Evolutionary conservation across 345 rosid species (phyloP).

Genomic region (Stellera chamaejasme): DNA sequence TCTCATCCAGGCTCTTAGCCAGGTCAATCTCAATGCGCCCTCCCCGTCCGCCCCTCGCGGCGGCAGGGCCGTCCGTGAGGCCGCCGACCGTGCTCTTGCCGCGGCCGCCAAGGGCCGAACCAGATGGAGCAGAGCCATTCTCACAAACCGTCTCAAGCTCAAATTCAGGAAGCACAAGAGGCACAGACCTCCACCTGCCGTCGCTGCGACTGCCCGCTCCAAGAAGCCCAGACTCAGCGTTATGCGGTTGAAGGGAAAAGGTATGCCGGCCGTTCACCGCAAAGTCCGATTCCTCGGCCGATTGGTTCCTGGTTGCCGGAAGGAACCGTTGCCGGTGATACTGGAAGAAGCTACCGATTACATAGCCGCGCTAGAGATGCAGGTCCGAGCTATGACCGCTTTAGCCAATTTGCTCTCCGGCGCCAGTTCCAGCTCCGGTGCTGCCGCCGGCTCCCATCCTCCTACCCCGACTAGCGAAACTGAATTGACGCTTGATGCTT

Average conservation of each 20-base stretch:
- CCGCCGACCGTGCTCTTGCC: slow-evolving; percentile 77
- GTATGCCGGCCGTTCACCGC: slow-evolving; percentile 67
- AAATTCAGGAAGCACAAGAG: slow-evolving; percentile 71
- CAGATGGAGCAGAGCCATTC: slow-evolving; percentile 91
- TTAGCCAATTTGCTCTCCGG: slow-evolving; percentile 50
- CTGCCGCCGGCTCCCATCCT: slow-evolving; percentile 20
- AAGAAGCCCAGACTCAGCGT: slow-evolving; percentile 70
- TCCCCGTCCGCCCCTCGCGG: slow-evolving; percentile 42
- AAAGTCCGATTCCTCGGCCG: slow-evolving; percentile 81
- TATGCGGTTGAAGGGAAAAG: slow-evolving; percentile 45
- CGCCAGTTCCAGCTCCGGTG: slow-evolving; percentile 18
- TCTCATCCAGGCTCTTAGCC: slow-evolving; percentile 60
- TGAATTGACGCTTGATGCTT: slow-evolving; percentile 7
- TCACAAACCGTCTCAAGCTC: slow-evolving; percentile 60
- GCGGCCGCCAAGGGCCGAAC: slow-evolving; percentile 77
- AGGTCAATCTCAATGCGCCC: slow-evolving; percentile 30
- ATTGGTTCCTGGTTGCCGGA: slow-evolving; percentile 96
- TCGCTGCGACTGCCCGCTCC: slow-evolving; percentile 27
- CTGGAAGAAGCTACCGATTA: slow-evolving; percentile 93
- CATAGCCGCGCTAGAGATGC: slow-evolving; percentile 97
- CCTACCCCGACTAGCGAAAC: slow-evolving; percentile 17
- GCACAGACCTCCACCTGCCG: slow-evolving; percentile 24
- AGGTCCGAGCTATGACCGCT: slow-evolving; percentile 82
- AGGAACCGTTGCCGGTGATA: slow-evolving; percentile 77
- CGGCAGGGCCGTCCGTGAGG: slow-evolving; percentile 69